A percentile compares a stretch with the other conserved stretches of the same genome.
Evolutionary conservation across 257 asterid genomes (phyloP).

Genomic region (Nicotiana sylvestris): DNA sequence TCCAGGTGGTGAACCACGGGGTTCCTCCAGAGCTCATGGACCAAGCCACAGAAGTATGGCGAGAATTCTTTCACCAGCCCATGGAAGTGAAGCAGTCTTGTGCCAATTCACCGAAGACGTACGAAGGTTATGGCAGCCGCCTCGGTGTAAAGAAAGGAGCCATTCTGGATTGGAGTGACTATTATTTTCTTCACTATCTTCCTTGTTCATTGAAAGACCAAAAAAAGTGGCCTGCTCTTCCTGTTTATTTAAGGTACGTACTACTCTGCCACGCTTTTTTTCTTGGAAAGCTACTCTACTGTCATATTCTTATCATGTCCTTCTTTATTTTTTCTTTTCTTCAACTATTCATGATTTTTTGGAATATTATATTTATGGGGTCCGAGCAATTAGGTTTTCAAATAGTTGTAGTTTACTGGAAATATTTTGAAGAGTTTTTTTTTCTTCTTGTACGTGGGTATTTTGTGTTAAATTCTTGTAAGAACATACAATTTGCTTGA

Average conservation of each 20-base stretch:
- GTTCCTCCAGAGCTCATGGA: conserved; percentile 55
- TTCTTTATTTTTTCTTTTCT: too few relatives aligned
- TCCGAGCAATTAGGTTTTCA: neutral
- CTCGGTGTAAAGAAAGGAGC: conserved; percentile 79
- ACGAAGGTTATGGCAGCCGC: conserved; percentile 88
- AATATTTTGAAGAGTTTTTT: too few relatives aligned
- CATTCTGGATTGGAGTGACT: conserved; percentile 86
- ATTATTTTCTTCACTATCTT: conserved; percentile 63
- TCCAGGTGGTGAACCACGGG: conserved; percentile 79
- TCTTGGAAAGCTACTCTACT: neutral
- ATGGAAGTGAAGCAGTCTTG: conserved; percentile 53
- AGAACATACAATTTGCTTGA: neutral
- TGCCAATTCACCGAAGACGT: conserved; percentile 66
- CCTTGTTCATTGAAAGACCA: conserved; percentile 62
- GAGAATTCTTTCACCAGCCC: conserved; percentile 61
- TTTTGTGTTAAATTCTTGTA: neutral
- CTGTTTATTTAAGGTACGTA: conserved; percentile 45
- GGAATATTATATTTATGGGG: neutral
- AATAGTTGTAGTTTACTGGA: neutral
- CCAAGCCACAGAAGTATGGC: conserved; percentile 57
- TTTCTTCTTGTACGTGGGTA: neutral
- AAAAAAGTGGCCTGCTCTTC: conserved; percentile 75
- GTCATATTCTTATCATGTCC: neutral
- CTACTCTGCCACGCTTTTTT: neutral
- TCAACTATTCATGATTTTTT: too few relatives aligned